Evolutionary conservation across 1,139 yeast genomes (phyloP), one percentile per base, ranked within the genome.

Genomic region (Magnusiomyces fungicola): DNA sequence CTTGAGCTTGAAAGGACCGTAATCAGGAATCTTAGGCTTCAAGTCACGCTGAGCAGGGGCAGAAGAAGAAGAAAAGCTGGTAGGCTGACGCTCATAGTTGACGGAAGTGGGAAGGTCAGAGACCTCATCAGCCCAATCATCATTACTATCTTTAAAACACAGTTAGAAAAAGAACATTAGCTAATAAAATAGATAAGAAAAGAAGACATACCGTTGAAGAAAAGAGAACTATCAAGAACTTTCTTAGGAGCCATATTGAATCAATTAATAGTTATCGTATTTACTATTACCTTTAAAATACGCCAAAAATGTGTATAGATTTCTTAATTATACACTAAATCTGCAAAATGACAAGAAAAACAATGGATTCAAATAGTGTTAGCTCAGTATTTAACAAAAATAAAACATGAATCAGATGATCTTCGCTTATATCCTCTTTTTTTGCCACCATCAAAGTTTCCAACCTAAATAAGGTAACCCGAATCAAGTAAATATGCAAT

Each of bases 1-100:
- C 68, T 89, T 80, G 21, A 96, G 97, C 62, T 87, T 84, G 74
- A 70, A 94, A 50, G 99, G 99, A 29, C 97, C 90, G 50, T 72
- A 76, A 61, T 89, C 95, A 45, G 99, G 99, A 55, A 94, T 75
- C 43, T 96, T 96, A 61, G 71, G 84, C 62, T 82, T 92, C 55
- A 74, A 43, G 47, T 41, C 47, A 36, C 41, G 43, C 21, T 42
- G 23, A 32, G 47, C 9, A 9, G n/a, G 21, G 24, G 41, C 21
- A 34, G 49, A 32, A 21, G 50, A n/a, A 18, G 44, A 12, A 18
- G 27, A 3, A 18, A 14, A 12, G 18, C 7, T 29, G 27, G 22
- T 29, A 12, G 44, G 44, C 36, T 29, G 18, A n/a, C 48, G 27
- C 16, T 45, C 50, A 39, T 43, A 48, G 44, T 41, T 25, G 19